phyloP scores from a whole-genome alignment of 441 rosid genomes.

The Corymbia citriodora region DNA sequence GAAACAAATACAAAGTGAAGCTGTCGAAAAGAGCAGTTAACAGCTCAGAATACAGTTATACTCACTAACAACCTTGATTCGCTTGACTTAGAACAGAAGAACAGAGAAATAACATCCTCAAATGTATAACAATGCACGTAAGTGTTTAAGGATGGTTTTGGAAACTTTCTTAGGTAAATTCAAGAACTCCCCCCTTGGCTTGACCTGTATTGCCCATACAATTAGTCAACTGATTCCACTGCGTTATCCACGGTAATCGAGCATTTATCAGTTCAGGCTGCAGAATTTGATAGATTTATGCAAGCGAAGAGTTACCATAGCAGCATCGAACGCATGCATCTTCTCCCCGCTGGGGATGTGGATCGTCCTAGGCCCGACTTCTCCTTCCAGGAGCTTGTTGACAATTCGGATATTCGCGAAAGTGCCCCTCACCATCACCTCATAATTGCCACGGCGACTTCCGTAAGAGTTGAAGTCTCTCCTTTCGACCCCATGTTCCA shows the following conservation, averaged over 20 bases:
- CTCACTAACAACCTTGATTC: background rate
- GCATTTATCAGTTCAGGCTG: background rate
- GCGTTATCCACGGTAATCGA: background rate
- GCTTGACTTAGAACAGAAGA: background rate
- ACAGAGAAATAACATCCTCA: background rate
- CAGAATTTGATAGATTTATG: background rate
- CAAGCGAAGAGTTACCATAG: constrained; percentile 45
- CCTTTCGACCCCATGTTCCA: constrained; percentile 38
- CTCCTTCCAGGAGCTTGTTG: constrained; percentile 81
- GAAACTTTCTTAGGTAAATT: background rate
- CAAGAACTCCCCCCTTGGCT: no score
- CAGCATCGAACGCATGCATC: constrained; percentile 75
- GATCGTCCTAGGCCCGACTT: constrained; percentile 87
- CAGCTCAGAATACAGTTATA: background rate
- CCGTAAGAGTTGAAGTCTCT: constrained; percentile 62
- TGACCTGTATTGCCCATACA: no score
- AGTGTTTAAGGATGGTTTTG: background rate
- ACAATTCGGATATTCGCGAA: constrained; percentile 52
- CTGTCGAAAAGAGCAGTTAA: background rate
- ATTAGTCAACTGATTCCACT: background rate
- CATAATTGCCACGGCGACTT: constrained; percentile 60
- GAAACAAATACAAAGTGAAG: background rate
- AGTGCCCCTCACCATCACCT: constrained; percentile 57
- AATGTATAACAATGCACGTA: background rate
- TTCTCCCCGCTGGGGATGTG: constrained; percentile 85